Evolutionary conservation across 1,284 basidiomycete genomes (phyloP), one percentile per base, ranked within the genome.

Genomic region (Exobasidium rhododendri): DNA sequence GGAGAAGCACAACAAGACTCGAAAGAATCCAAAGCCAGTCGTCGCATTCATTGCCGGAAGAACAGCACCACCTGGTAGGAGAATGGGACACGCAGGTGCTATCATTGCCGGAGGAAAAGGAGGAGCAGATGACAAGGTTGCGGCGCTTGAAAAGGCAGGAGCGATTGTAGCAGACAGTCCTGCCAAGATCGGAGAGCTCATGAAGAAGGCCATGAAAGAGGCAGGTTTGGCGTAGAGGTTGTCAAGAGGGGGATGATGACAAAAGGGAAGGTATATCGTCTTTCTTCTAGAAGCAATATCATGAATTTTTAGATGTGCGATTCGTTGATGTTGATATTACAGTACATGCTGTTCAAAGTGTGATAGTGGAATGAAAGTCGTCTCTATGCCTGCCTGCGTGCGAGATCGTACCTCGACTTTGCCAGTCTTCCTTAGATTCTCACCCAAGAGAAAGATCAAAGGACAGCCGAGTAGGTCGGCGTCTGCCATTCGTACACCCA

Each of bases 31-130:
- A 68, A 98, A 98, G 83, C 96, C 96, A 59, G 92, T 98, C 47
- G 92, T 98, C 62, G 91, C 90, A 58, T 99, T 99, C 83, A 97
- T 99, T 77, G 96, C 96, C 64, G 96, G 93, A 35, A 75, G 81
- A 22, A 98, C 96, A 58, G 96, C 96, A 47, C 96, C 96, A 61
- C 96, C 96, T 47, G 96, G 96, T 57, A 85, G 96, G 73, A 88
- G 94, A 72, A 99, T 98, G 96, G 96, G 96, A 11, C 53, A 54
- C 56, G 73, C 72, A 7, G 74, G 96, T 74, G 96, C 94, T 62
- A 97, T 98, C 81, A 97, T 98, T 72, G 87, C 90, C 62, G 96
- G 96, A 70, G 96, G 96, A 58, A 98, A 98, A 84, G 94, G 91
- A 80, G 92, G 92, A 68, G 96, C 96, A 3, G 86, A 86, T 44